Evolutionary conservation across 768 basidiomycete species (phyloP).

Genomic region (Rhodosporidiobolus odoratus): DNA sequence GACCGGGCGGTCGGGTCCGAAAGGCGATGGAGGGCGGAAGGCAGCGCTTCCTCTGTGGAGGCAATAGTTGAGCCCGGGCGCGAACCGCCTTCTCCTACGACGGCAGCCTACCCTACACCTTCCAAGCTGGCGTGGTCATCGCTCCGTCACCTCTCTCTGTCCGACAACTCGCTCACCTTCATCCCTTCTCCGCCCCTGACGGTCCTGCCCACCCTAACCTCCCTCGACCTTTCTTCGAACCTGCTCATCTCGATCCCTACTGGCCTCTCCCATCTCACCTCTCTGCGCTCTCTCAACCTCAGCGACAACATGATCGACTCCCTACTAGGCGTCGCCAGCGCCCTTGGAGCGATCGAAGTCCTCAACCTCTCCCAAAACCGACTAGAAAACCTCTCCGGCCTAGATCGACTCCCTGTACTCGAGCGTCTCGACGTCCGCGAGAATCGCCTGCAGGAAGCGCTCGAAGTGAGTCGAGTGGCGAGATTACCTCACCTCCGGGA

Average conservation of each 20-base stretch:
- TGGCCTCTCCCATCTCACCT: constrained; percentile 66
- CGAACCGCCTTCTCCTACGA: neutral
- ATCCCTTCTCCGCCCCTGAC: constrained; percentile 62
- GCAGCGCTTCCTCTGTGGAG: neutral
- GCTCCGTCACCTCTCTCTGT: constrained; percentile 67
- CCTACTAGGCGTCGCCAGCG: constrained; percentile 76
- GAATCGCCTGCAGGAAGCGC: constrained; percentile 73
- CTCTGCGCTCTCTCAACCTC: constrained; percentile 86
- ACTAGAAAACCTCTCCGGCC: constrained; percentile 87
- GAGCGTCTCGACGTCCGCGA: constrained; percentile 76
- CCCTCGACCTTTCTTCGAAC: constrained; percentile 75
- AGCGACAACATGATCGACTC: constrained; percentile 97
- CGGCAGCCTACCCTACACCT: constrained; percentile 19
- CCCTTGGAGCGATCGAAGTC: constrained; percentile 67
- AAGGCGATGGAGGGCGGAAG: constrained; percentile 10
- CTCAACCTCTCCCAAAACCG: constrained; percentile 82
- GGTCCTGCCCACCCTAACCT: constrained; percentile 66
- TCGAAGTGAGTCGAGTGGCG: constrained; percentile 77
- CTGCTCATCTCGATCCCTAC: constrained; percentile 75
- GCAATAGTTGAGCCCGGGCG: too few relatives aligned
- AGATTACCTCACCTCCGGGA: constrained; percentile 71
- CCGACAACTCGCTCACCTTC: constrained; percentile 76
- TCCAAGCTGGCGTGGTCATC: constrained; percentile 47
- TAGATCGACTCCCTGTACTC: constrained; percentile 79
- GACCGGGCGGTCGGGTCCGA: constrained; percentile 7